A percentile compares a stretch with the other conserved stretches of the same genome.
These are phyloP conservation scores for Jamesozyma gamospora DNA, from an alignment of 805 yeast species.

Conservation along the genomic window DNA sequence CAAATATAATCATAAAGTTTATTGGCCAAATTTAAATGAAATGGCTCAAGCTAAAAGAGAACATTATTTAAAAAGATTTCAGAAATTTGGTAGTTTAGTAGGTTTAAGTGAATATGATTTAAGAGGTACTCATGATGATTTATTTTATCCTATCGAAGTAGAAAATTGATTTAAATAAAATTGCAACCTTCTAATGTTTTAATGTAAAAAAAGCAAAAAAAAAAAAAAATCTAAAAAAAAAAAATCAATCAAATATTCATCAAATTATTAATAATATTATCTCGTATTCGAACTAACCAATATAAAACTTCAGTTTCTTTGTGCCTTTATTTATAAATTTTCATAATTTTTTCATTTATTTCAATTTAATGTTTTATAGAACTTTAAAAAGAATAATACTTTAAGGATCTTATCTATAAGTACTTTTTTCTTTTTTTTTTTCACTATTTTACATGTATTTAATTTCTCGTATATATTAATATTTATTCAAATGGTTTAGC, in stretches of 20 bases:
- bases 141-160: slow-evolving; percentile 18
- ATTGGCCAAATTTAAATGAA: slow-evolving; percentile 64
- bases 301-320: too few relatives aligned
- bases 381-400: too few relatives aligned
- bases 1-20: slow-evolving; percentile 65
- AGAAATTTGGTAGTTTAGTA: slow-evolving; percentile 54
- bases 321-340: too few relatives aligned
- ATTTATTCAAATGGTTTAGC: slow-evolving; percentile 61
- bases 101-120: slow-evolving; percentile 81
- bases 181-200: too few relatives aligned
- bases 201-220: too few relatives aligned
- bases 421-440: neutral
- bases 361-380: too few relatives aligned
- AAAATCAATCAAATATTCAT: too few relatives aligned
- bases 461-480: neutral
- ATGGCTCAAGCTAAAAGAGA: slow-evolving; percentile 49
- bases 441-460: neutral
- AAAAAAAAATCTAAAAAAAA: too few relatives aligned
- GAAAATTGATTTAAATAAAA: neutral
- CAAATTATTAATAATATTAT: too few relatives aligned
- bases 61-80: slow-evolving; percentile 60
- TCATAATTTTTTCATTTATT: too few relatives aligned
- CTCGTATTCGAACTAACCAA: too few relatives aligned
- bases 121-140: slow-evolving; percentile 37
- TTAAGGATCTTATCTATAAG: too few relatives aligned